These are phyloP conservation scores for Boletus huronensis DNA, from an alignment of 768 basidiomycete genomes.

Conservation along the genomic window DNA sequence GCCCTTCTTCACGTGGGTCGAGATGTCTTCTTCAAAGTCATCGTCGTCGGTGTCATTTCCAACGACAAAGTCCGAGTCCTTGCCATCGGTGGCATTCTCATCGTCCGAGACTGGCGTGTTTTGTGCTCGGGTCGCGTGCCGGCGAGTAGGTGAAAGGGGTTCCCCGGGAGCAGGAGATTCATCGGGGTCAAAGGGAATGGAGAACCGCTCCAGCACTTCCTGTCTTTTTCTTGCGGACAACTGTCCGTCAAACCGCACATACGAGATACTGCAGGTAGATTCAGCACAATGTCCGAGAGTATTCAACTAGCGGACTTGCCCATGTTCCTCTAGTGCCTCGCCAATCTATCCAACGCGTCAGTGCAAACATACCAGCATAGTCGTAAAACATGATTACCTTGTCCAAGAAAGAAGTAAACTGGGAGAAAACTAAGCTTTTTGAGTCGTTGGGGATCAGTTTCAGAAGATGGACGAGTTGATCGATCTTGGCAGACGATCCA, in stretches of 20 bases:
- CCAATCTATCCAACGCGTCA: slow-evolving; percentile 52
- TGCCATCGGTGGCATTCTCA: slow-evolving; percentile 22
- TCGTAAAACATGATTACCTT: slow-evolving; percentile 43
- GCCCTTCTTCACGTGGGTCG: slow-evolving; percentile 28
- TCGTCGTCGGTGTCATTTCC: slow-evolving; percentile 28
- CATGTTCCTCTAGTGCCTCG: slow-evolving; percentile 60
- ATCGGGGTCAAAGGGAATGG: slow-evolving; percentile 53
- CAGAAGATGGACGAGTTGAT: slow-evolving; percentile 73
- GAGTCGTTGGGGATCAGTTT: slow-evolving; percentile 62
- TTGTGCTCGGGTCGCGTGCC: slow-evolving; percentile 6
- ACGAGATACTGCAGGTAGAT: slow-evolving; percentile 54
- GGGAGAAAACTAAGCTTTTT: slow-evolving; percentile 86
- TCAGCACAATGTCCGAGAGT: not conserved
- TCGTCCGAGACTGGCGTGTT: slow-evolving; percentile 7
- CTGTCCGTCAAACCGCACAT: slow-evolving; percentile 79
- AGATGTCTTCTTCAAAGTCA: slow-evolving; percentile 31
- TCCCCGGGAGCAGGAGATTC: slow-evolving; percentile 17
- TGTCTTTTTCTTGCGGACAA: slow-evolving; percentile 80
- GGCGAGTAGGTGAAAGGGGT: slow-evolving; percentile 10
- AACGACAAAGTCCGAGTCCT: slow-evolving; percentile 36
- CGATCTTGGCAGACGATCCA: slow-evolving; percentile 81
- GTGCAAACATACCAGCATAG: not conserved
- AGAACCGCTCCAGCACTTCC: slow-evolving; percentile 73
- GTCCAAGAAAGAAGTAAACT: slow-evolving; percentile 83
- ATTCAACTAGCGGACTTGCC: slow-evolving; percentile 37